Evolutionary conservation across 352 stramenopile genomes (phyloP), one percentile per base, ranked within the genome.

Genomic region (Globisporangium yorkense): DNA sequence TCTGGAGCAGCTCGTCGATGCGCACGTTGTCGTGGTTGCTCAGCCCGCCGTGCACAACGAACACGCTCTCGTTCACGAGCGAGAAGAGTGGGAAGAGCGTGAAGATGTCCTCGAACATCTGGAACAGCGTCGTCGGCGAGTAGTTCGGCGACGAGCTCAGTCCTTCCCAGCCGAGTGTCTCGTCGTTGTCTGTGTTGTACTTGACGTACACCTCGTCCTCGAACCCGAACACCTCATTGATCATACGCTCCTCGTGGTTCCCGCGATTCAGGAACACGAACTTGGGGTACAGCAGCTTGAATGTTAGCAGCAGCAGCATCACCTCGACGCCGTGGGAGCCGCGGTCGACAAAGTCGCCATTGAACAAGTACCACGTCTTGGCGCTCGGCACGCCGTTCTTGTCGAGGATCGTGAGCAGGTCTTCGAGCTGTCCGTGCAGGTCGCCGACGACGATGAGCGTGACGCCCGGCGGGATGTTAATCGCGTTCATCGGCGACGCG

Each of bases 341-440:
- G 1, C 96, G 84, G 70, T 98, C 96, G 24, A 98, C 96, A 64
- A 97, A 98, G 62, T 98, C 94, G 3, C 95, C 95, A 56, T 98
- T 98, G 67, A 98, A 98, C 0, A 98, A 66, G 66, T 97, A 97
- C 76, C 82, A 89, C 47, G 89, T 98, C 49, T 89, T 92, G 18
- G 70, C 60, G 46, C 72, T 91, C 1, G 96, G 94, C 20, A 94
- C 67, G 15, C 92, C 92, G 56, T 96, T 97, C 65, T 96, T 86
- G 56, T 89, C 90, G 45, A 98, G 80, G 41, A 98, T 97, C 2
- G 90, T 95, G 10, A 96, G 82, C 29, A 98, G 67, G 59, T 99
- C 96, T 61, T 97, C 85, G 18, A 98, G 73, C 51, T 98, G 93
- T 0, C 93, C 93, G 57, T 98, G 93, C 2, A 97, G 68, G 73